A percentile compares a stretch with the other conserved stretches of the same genome.
These are phyloP conservation scores for Hypoxylon sp. DNA, from an alignment of 2,329 filamentous ascomycete species.

Conservation along the genomic window DNA sequence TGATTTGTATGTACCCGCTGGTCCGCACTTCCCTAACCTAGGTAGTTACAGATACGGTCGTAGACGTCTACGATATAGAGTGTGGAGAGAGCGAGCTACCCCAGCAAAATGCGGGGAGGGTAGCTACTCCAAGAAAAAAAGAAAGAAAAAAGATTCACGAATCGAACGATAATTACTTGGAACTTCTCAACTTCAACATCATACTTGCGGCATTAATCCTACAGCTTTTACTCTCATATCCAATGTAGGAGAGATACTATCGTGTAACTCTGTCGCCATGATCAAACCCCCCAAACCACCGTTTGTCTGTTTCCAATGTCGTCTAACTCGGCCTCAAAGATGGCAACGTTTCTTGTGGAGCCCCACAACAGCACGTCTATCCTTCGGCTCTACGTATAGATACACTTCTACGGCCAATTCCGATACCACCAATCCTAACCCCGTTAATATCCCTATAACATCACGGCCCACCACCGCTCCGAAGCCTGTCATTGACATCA, in stretches of 20 bases:
- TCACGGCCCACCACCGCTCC: constrained; percentile 79
- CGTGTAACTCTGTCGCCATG: constrained; percentile 21
- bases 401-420: constrained; percentile 30
- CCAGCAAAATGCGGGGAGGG: constrained; percentile 44
- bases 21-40: constrained; percentile 15
- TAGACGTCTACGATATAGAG: constrained; percentile 1
- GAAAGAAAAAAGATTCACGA: constrained; percentile 38
- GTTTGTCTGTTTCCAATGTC: constrained; percentile 51
- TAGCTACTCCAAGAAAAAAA: constrained; percentile 35
- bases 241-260: neutral
- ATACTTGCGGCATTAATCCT: constrained; percentile 10
- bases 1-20: neutral
- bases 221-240: neutral
- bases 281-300: constrained; percentile 46
- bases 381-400: constrained; percentile 37
- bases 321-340: constrained; percentile 40
- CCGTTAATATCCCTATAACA: constrained; percentile 41
- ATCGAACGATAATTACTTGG: constrained; percentile 26
- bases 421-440: constrained; percentile 1
- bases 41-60: constrained; percentile 14
- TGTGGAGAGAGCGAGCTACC: constrained; percentile 34
- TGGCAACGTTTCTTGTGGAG: constrained; percentile 41
- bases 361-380: constrained; percentile 36
- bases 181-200: constrained; percentile 6
- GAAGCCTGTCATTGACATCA: constrained; percentile 84